Conservation (phyloP, 2,329 filamentous ascomycete genomes). For the Fusarium camptoceras region DNA sequence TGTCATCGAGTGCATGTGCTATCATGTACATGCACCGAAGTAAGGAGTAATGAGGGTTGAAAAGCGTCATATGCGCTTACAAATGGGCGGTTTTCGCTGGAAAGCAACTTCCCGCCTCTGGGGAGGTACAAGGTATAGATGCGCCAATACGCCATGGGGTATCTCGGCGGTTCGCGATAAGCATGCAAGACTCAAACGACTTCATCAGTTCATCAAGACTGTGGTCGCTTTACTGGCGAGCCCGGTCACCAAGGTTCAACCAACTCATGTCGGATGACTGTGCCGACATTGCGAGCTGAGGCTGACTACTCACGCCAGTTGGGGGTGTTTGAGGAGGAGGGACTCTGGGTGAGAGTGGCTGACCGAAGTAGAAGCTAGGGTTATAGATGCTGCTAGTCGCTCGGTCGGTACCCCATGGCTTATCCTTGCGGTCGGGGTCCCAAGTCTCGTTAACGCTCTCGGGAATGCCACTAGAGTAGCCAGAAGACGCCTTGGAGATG, state of each 20-base stretch:
- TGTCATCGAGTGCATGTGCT: slow-evolving; percentile 31
- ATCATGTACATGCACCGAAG: slow-evolving; percentile 29
- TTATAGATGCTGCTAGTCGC: slow-evolving; percentile 66
- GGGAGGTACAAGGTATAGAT: slow-evolving; percentile 11
- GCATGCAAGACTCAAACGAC: slow-evolving; percentile 25
- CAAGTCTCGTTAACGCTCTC: slow-evolving; percentile 70
- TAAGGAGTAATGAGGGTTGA: slow-evolving; percentile 24
- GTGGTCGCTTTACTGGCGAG: slow-evolving; percentile 42
- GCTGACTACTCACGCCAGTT: slow-evolving; percentile 59
- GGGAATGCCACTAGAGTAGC: slow-evolving; percentile 74
- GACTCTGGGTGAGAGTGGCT: slow-evolving; percentile 55
- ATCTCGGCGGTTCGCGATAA: slow-evolving; percentile 33
- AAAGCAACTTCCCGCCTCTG: slow-evolving; percentile 11
- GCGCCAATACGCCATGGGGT: slow-evolving; percentile 33
- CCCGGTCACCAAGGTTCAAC: slow-evolving; percentile 74
- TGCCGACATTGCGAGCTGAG: slow-evolving; percentile 62
- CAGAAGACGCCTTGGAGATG: slow-evolving; percentile 62
- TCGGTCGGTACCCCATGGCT: slow-evolving; percentile 63
- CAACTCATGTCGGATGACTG: slow-evolving; percentile 79
- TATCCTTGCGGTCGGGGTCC: slow-evolving; percentile 60
- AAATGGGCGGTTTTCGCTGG: slow-evolving; percentile 4
- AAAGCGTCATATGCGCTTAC: slow-evolving; percentile 30
- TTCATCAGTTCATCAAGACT: slow-evolving; percentile 38
- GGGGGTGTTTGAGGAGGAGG: slow-evolving; percentile 48
- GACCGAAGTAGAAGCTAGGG: slow-evolving; percentile 57